Base-by-base conservation (phyloP, 768 basidiomycete genomes). In the Mycena amicta region DNA sequence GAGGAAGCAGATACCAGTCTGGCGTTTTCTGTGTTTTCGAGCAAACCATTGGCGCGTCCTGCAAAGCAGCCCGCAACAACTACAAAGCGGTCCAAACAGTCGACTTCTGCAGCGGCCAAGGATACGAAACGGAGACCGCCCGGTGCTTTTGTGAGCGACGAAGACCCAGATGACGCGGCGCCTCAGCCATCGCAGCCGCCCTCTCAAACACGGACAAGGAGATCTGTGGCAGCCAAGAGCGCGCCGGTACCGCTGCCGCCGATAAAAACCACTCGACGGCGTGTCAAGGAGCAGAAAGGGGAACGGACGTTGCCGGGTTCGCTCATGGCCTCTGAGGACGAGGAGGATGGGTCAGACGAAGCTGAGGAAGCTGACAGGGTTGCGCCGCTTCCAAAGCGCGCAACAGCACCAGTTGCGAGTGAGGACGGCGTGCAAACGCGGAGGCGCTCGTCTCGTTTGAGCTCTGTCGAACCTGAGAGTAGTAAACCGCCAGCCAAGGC, bases 61-160 rank as follows among this genome's bases (percentile, higher is more conserved):
- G 29, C 40, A 8, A 53, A 54, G 50, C 58, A 55, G 33, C 47
- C 49, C 1, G 8, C 30, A 27, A 30, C 57, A 33, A 50, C 64
- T 28, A 46, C 41, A 25, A 49, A 59, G 53, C 61, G 57, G 37
- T 47, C 54, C 26, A 45, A 39, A 18, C 52, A 62, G 55, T 51
- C 62, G 29, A 64, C 51, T 8, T n/a, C n/a, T n/a, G 18, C 33
- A 28, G 56, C 65, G 43, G 39, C 62, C 39, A 47, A 66, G 51
- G 55, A 68, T 8, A 59, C 54, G 56, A 72, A 69, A 56, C 77
- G 69, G 46, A 70, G 71, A 33, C 76, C 74, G 4, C 82, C 82
- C 11, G 81, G 80, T 0, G 80, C 80, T 30, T 83, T 84, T 61
- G 68, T 70, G 6, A 67, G 67, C 1, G 77, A 78, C 2, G 79